Base-by-base conservation (phyloP, 495 filamentous ascomycete species). In the Hypoxylon intermedium region DNA sequence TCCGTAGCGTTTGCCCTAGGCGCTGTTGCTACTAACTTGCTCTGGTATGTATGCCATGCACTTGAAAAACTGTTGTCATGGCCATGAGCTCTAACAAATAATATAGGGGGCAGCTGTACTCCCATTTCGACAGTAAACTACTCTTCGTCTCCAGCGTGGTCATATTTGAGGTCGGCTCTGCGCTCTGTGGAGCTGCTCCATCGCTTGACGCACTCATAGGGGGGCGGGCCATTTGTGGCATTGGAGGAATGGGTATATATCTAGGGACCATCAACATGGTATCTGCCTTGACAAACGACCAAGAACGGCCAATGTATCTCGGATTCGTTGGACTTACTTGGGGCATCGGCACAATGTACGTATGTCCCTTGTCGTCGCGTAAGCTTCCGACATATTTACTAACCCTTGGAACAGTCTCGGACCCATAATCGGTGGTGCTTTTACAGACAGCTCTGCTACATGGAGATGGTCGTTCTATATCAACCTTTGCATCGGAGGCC, bases 241-340 rank as follows among this genome's bases (percentile, higher is more conserved):
- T 72, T 21, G 75, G 79, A 5, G 82, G 83, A 0, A 68, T 62
- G 3, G 81, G 80, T 1, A 77, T 83, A 63, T 85, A 84, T 52
- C 51, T 78, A 19, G 68, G 68, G 6, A 9, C 47, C 2, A 16
- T 51, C 15, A 19, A 3, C 2, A 37, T 34, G 11, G 7, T 51
- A 9, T 37, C 47, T 13, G 12, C 38, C 9, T 5, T 21, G 6
- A 37, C 47, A 2, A 38, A 5, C 30, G 5, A 19, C 1, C 16
- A 38, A 9, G 47, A 51, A 15, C 5, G 28, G 2, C 6, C 12
- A 1, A 3, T 33, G 1, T 49, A 49, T 41, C n/a, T 41, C 4
- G 9, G 9, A 3, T 9, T 21, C 11, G 19, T 24, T 1, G 40
- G 18, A 9, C 5, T 13, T 3, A 5, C n/a, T 2, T 43, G 20